These are phyloP conservation scores for Trichoderma citrinoviride DNA, from an alignment of 2,329 filamentous ascomycete genomes.

Conservation along the genomic window DNA sequence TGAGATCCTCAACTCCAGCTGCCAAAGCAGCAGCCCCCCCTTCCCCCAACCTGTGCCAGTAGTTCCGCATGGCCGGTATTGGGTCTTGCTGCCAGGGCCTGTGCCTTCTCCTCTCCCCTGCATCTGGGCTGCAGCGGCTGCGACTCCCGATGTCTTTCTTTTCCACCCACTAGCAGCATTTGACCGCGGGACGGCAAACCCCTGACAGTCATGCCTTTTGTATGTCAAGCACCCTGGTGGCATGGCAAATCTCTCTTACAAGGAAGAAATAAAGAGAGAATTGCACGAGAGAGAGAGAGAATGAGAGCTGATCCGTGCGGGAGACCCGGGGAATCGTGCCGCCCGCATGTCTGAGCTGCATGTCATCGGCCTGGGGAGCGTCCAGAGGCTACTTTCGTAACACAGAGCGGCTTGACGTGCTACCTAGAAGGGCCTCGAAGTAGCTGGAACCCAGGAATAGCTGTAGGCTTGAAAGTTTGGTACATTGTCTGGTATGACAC, in stretches of 20 bases:
- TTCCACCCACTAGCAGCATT: background rate
- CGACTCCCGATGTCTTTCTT: background rate
- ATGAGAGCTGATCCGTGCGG: background rate
- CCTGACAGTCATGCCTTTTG: background rate
- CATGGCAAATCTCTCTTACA: background rate
- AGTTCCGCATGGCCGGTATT: constrained; percentile 8
- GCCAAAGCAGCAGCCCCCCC: too few relatives aligned
- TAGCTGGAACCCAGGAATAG: too few relatives aligned
- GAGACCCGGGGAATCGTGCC: background rate
- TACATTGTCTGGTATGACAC: too few relatives aligned
- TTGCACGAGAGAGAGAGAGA: background rate
- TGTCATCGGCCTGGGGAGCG: constrained; percentile 10
- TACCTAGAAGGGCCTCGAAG: background rate
- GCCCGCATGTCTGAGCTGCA: constrained; percentile 17
- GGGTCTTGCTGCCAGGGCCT: background rate
- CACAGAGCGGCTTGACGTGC: background rate
- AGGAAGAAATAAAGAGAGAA: background rate
- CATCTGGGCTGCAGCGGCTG: constrained; percentile 16
- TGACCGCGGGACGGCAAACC: background rate
- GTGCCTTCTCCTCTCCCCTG: background rate
- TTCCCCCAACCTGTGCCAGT: background rate
- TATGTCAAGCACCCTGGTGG: background rate
- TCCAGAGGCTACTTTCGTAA: background rate
- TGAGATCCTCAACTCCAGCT: background rate
- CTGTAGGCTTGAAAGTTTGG: too few relatives aligned